phyloP scores from a whole-genome alignment of 129 eudicot species.

The Pittosporum tobira region DNA sequence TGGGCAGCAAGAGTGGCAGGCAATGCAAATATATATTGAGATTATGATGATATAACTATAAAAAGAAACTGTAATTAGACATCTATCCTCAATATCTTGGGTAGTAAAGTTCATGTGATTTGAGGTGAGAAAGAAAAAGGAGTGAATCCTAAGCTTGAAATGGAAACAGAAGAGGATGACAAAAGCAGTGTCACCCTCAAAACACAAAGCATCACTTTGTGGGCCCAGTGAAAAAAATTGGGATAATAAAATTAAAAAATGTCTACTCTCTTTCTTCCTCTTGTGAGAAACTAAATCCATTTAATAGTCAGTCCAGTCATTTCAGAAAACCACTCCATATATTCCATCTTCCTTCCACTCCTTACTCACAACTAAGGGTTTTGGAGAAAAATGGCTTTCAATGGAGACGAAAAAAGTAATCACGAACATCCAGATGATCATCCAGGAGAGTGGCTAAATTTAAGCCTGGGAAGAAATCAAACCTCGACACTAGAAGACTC shows the following conservation, averaged over 20 bases:
- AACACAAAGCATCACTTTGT: constrained; percentile 53
- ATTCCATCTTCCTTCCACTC: neutral
- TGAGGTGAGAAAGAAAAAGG: constrained; percentile 18
- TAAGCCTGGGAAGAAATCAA: constrained; percentile 34
- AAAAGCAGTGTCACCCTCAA: constrained; percentile 22
- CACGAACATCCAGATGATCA: constrained; percentile 13
- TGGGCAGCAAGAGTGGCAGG: constrained; percentile 27
- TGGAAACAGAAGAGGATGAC: constrained; percentile 27
- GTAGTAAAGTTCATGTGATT: constrained; percentile 31
- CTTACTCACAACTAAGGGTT: neutral
- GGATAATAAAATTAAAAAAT: constrained; percentile 18
- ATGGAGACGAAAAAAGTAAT: constrained; percentile 1
- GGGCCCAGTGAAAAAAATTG: constrained; percentile 32
- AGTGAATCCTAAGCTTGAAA: constrained; percentile 41
- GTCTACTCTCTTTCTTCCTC: constrained; percentile 20
- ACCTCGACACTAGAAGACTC: constrained; percentile 13
- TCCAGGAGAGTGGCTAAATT: constrained; percentile 48
- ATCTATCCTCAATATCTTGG: constrained; percentile 21
- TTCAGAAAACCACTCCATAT: neutral
- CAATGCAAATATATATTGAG: constrained; percentile 24
- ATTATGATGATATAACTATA: constrained; percentile 24
- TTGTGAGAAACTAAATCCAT: constrained; percentile 1
- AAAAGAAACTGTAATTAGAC: constrained; percentile 17
- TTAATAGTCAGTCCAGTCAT: neutral
- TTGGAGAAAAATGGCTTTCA: constrained; percentile 4